Evolutionary conservation across 2,329 filamentous ascomycete genomes (phyloP), one percentile per base, ranked within the genome.

Genomic region (Exophiala sideris): DNA sequence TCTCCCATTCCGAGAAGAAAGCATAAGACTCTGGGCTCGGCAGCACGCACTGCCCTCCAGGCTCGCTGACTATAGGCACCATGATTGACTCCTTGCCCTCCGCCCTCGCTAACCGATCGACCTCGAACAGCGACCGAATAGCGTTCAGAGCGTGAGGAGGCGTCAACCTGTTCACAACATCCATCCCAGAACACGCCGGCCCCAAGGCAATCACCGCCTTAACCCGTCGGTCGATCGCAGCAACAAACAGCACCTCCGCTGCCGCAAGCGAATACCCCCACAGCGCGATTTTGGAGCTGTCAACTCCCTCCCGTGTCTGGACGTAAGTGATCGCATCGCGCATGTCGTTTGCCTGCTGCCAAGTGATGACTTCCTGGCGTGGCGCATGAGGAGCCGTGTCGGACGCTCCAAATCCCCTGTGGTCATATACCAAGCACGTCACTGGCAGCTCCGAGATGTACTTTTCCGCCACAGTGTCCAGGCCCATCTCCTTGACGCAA

Each of bases 201-300:
- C 66, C 66, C 52, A 73, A 69, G 38, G 56, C 62, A 5, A 75
- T 50, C 2, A 74, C 71, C 5, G 65, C 70, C 54, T 73, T 73
- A 20, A 75, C 68, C 11, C 71, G 59, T 21, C 63, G 64, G 53
- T 76, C 72, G 2, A 66, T 61, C n/a, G 72, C 72, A n/a, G 64
- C 71, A 38, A 72, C 66, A 48, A 61, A 63, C 3, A 75, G 51
- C 2, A 68, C 68, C 63, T 73, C 65, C 10, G 69, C 71, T 11
- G 69, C 71, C 42, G 62, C 64, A 49, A 70, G 66, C 5, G 70
- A 73, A 39, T 67, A 62, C 3, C 72, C 71, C 71, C 71, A 75
- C 57, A 73, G 56, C 1, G 36, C 62, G 34, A 73, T 65, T 8
- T 60, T 55, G 8, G 54, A 46, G 3, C 65, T 56, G 40, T 70